Conservation (phyloP, 1,284 basidiomycete genomes). For the Cerrena zonata region DNA sequence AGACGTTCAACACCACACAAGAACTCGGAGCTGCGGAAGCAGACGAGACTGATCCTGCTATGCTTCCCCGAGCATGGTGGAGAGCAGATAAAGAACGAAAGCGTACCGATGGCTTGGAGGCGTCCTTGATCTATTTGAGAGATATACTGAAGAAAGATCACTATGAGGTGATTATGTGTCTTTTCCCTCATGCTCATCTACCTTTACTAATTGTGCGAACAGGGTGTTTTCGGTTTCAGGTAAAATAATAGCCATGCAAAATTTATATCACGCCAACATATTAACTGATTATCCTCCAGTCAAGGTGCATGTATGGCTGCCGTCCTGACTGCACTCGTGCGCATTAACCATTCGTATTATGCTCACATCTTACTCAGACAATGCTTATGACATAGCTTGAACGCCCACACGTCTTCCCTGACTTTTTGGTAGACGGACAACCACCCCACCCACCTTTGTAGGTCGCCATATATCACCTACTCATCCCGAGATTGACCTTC, state of each 20-base stretch:
- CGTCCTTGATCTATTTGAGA: slow-evolving; percentile 41
- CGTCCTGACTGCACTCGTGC: slow-evolving; percentile 66
- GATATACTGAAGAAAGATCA: slow-evolving; percentile 44
- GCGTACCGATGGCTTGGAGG: slow-evolving; percentile 54
- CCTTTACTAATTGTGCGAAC: slow-evolving; percentile 13
- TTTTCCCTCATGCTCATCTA: not conserved
- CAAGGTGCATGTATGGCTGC: slow-evolving; percentile 82
- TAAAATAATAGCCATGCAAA: no score
- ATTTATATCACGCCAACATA: not conserved
- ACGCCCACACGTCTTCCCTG: slow-evolving; percentile 50
- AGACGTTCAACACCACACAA: slow-evolving; percentile 31
- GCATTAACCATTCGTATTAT: slow-evolving; percentile 19
- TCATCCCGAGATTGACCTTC: not conserved
- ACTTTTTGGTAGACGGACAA: slow-evolving; percentile 62
- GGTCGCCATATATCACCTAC: slow-evolving; percentile 24
- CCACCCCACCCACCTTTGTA: slow-evolving; percentile 68
- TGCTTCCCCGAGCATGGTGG: slow-evolving; percentile 81
- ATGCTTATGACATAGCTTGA: slow-evolving; percentile 37
- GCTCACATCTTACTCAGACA: not conserved
- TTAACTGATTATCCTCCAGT: slow-evolving; percentile 29
- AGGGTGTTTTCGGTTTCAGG: slow-evolving; percentile 85
- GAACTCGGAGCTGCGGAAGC: slow-evolving; percentile 56
- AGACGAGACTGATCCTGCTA: slow-evolving; percentile 50
- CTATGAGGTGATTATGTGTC: slow-evolving; percentile 47
- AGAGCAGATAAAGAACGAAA: slow-evolving; percentile 46